Base-by-base conservation (phyloP, 768 basidiomycete genomes). In the Postia placenta region DNA sequence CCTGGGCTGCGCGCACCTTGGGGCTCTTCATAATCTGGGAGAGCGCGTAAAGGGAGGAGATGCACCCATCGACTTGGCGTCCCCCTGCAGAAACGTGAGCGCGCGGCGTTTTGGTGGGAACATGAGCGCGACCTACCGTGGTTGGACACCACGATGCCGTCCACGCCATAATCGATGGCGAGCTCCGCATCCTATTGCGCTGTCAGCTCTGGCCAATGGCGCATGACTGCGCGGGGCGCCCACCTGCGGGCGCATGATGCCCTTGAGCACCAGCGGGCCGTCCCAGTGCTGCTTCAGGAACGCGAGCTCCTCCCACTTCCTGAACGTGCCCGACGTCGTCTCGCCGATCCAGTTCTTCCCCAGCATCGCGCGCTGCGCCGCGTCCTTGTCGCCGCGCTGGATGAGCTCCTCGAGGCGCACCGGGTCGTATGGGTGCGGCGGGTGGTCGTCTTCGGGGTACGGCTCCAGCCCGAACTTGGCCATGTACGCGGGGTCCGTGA, bases 401-500 rank as follows among this genome's bases (percentile, higher is more conserved):
- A 68, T 59, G 1, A 67, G 68, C 43, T 67, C 63, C 56, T 81
- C 70, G 45, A 76, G 54, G 49, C 70, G 72, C 1, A 56, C 63
- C 1, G 79, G 67, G 36, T 81, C 74, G 58, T 87, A 80, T 1
- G 87, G 87, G 59, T 82, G 88, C 33, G 59, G 54, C 22, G 59
- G 68, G 53, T 70, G 60, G 40, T 73, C 56, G 56, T 72, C 61
- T 27, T 71, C 52, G 17, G 60, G 53, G 42, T 74, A 51, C 28
- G 78, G 76, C 50, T 78, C 65, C 25, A 72, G 69, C 37, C 71
- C 72, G 52, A 72, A 69, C 26, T 72, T 71, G 1, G 67, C 67
- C 88, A 89, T 89, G 67, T 89, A 91, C 11, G 77, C 85, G 0
- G 89, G 89, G 59, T 92, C 88, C 0, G 84, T 82, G 5, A 69